Conservation (phyloP, 331 rosid genomes). For the Quercus tomentella region DNA sequence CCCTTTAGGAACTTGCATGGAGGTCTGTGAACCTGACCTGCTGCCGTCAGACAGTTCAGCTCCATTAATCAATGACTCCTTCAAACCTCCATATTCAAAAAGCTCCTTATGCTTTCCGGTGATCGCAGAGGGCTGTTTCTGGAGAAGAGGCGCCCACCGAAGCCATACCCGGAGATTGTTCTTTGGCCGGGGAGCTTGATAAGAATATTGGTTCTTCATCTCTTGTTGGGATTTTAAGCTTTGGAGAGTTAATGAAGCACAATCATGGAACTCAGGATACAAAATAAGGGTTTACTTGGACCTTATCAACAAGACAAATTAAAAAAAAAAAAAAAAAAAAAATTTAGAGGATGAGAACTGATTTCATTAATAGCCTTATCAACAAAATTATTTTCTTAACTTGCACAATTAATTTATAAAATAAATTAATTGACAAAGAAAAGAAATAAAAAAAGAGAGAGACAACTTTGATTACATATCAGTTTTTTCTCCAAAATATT, state of each 20-base stretch:
- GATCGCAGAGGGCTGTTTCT: neutral
- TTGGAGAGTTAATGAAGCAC: too few relatives aligned
- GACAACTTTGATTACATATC: too few relatives aligned
- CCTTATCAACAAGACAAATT: too few relatives aligned
- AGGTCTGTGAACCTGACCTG: neutral
- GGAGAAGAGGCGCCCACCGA: too few relatives aligned
- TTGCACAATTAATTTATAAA: too few relatives aligned
- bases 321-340: too few relatives aligned
- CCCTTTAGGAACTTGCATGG: constrained; percentile 38
- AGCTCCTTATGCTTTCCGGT: neutral
- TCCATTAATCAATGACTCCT: neutral
- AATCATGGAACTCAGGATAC: neutral
- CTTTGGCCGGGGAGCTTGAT: neutral
- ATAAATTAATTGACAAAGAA: too few relatives aligned
- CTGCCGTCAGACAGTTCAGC: constrained; percentile 12
- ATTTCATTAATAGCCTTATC: neutral
- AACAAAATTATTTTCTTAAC: too few relatives aligned
- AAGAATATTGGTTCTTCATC: constrained; percentile 12
- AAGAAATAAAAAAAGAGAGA: too few relatives aligned
- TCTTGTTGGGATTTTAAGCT: neutral
- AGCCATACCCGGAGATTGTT: too few relatives aligned
- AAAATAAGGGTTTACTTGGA: neutral
- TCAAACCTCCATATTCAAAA: neutral
- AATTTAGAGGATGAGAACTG: neutral
- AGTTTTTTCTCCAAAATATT: too few relatives aligned